phyloP scores from a whole-genome alignment of 2,329 filamentous ascomycete genomes.

The Trichophyton verrucosum region DNA sequence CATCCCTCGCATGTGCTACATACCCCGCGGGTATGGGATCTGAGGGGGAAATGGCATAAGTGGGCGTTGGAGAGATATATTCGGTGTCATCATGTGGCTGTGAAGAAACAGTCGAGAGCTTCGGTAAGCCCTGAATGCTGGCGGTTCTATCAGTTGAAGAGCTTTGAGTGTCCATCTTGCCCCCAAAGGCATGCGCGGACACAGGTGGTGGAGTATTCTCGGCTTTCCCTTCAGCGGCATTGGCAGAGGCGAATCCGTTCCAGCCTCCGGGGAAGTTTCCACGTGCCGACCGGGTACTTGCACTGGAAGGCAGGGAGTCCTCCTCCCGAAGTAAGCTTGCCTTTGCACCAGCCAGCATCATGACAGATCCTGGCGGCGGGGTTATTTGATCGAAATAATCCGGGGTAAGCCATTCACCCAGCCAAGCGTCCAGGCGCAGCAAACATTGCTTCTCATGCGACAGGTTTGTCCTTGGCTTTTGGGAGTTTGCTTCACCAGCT shows the following conservation, averaged over 20 bases:
- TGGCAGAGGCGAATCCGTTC: slow-evolving; percentile 29
- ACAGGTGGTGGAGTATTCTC: slow-evolving; percentile 7
- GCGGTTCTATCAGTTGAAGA: not conserved
- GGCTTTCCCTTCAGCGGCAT: slow-evolving; percentile 14
- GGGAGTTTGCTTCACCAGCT: not conserved
- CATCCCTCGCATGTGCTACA: slow-evolving; percentile 77
- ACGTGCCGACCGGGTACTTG: slow-evolving; percentile 26
- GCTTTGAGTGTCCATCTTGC: not conserved
- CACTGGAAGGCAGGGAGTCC: slow-evolving; percentile 43
- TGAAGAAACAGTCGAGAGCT: slow-evolving; percentile 24
- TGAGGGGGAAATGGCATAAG: slow-evolving; percentile 68
- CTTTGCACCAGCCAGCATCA: slow-evolving; percentile 84
- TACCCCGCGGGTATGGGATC: slow-evolving; percentile 79
- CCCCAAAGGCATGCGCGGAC: not conserved
- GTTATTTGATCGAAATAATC: slow-evolving; percentile 90
- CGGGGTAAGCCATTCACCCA: slow-evolving; percentile 90
- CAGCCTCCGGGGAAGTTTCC: slow-evolving; percentile 46
- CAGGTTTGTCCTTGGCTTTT: not conserved
- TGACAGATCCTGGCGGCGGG: slow-evolving; percentile 68
- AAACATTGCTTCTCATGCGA: slow-evolving; percentile 11
- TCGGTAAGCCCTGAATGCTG: slow-evolving; percentile 15
- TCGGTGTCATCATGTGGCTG: slow-evolving; percentile 23
- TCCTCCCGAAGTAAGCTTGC: slow-evolving; percentile 69
- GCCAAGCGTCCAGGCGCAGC: slow-evolving; percentile 76
- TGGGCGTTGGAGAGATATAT: slow-evolving; percentile 66